Evolutionary conservation across 2,329 filamentous ascomycete species (phyloP), one percentile per base, ranked within the genome.

Genomic region (Nemania sp.): DNA sequence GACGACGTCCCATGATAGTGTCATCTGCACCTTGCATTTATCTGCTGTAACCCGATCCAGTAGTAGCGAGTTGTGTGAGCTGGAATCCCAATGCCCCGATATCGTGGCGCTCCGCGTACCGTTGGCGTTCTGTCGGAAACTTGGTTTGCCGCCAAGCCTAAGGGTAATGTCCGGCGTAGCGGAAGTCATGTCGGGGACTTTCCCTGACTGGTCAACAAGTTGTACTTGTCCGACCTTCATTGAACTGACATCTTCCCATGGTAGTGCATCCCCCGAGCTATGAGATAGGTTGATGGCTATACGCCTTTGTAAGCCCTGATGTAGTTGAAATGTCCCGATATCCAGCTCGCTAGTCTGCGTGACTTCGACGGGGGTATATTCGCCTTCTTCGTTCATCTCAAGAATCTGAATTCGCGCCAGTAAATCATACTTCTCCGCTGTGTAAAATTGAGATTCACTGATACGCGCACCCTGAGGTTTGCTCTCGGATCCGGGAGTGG

Each of bases 81-180:
- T 96, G 0, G 93, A 97, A 69, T 99, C 94, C 94, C 94, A 99
- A 67, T 97, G 92, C 0, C 89, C 91, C n/a, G 88, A 81, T 37
- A 97, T 79, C 1, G 88, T 92, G 31, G 97, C 86, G 68, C 88
- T 91, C 30, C 86, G 88, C 0, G 92, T 97, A 31, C 94, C 94
- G 68, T 97, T 95, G 20, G 90, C 84, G 67, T 97, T 95, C 53
- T 89, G 86, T 59, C 88, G 89, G 61, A 96, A 87, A 51, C 86
- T 80, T 0, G 94, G 93, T 42, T 88, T 85, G 26, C 88, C 83
- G 3, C 91, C 80, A 40, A 96, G 79, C 66, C 90, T 90, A 31
- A 99, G 75, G 0, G 84, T 73, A 3, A 99, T 84, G 58, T 95
- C 88, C 1, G 86, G 83, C 14, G 88, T 85, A 8, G 84, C 80